phyloP scores from a whole-genome alignment of 768 basidiomycete genomes.

The Dioszegia crocea region DNA sequence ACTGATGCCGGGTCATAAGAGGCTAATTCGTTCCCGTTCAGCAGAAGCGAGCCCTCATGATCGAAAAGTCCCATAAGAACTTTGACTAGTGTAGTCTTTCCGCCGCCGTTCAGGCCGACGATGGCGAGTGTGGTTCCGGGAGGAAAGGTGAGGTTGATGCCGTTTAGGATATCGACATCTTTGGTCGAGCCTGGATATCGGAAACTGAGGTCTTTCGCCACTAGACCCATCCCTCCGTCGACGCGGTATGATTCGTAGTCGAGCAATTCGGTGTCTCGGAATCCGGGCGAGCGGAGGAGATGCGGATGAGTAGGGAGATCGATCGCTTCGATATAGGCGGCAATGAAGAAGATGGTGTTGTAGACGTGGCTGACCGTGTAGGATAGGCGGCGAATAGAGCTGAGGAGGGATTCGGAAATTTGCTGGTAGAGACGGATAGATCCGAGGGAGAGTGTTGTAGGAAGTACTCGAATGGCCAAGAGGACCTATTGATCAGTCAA shows the following conservation, averaged over 20 bases:
- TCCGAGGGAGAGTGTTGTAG: slow-evolving; percentile 70
- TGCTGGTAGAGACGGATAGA: slow-evolving; percentile 74
- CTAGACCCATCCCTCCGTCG: slow-evolving; percentile 62
- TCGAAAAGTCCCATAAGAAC: slow-evolving; percentile 75
- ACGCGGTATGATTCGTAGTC: slow-evolving; percentile 28
- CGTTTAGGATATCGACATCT: slow-evolving; percentile 63
- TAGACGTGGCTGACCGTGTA: slow-evolving; percentile 69
- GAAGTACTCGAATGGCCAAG: slow-evolving; percentile 66
- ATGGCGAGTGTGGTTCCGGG: slow-evolving; percentile 79
- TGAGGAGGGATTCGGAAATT: slow-evolving; percentile 68
- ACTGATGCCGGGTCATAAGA: slow-evolving; percentile 64
- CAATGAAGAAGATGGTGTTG: slow-evolving; percentile 80
- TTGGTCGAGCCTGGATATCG: slow-evolving; percentile 72
- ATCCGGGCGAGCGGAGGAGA: neutral
- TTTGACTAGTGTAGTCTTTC: slow-evolving; percentile 79
- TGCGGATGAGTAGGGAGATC: slow-evolving; percentile 3
- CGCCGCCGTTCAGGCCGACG: slow-evolving; percentile 55
- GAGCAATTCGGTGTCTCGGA: neutral
- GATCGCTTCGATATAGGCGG: slow-evolving; percentile 72
- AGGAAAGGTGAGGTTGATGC: slow-evolving; percentile 66
- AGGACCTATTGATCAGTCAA: slow-evolving; percentile 58
- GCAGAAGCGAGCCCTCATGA: slow-evolving; percentile 58
- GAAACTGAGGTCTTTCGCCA: slow-evolving; percentile 64
- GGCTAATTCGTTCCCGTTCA: slow-evolving; percentile 69
- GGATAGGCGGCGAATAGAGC: slow-evolving; percentile 62